Evolutionary conservation across 441 rosid genomes (phyloP).

Genomic region (Bocquillonia castaneifolia): DNA sequence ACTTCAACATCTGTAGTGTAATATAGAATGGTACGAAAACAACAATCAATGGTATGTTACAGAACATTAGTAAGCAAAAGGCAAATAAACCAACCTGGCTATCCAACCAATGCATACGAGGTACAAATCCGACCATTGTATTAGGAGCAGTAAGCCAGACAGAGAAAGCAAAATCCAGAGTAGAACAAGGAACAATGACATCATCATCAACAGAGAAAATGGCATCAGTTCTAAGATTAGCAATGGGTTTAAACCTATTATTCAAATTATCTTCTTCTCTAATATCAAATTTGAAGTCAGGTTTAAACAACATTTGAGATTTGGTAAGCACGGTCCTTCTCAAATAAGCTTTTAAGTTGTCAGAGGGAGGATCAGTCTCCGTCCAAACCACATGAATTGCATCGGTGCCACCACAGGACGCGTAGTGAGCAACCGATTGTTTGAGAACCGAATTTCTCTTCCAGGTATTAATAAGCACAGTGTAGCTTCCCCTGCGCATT

Average conservation of each 20-base stretch:
- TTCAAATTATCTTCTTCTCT: neutral
- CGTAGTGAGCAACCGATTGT: slow-evolving; percentile 17
- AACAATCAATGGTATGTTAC: too few relatives aligned
- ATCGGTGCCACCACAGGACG: slow-evolving; percentile 16
- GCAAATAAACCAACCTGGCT: slow-evolving; percentile 2
- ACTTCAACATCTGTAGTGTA: too few relatives aligned
- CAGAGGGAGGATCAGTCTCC: slow-evolving; percentile 5
- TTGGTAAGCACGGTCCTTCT: neutral
- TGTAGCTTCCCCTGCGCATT: slow-evolving; percentile 6
- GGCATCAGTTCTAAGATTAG: slow-evolving; percentile 25
- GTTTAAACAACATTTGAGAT: neutral
- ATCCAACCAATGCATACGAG: slow-evolving; percentile 24
- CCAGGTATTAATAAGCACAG: slow-evolving; percentile 22
- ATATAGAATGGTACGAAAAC: too few relatives aligned
- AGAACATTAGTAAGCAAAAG: too few relatives aligned
- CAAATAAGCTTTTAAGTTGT: slow-evolving; percentile 5
- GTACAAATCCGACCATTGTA: slow-evolving; percentile 27
- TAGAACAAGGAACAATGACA: slow-evolving; percentile 28
- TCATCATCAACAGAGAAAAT: slow-evolving; percentile 30
- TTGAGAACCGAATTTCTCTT: slow-evolving; percentile 14
- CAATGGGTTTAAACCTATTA: slow-evolving; percentile 24
- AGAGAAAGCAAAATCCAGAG: slow-evolving; percentile 27
- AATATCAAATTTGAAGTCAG: slow-evolving; percentile 6
- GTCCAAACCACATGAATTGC: slow-evolving; percentile 9
- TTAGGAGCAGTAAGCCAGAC: slow-evolving; percentile 27